Evolutionary conservation across 1,139 yeast species (phyloP).

Genomic region (Hemisphaericaspora lyxosophila): DNA sequence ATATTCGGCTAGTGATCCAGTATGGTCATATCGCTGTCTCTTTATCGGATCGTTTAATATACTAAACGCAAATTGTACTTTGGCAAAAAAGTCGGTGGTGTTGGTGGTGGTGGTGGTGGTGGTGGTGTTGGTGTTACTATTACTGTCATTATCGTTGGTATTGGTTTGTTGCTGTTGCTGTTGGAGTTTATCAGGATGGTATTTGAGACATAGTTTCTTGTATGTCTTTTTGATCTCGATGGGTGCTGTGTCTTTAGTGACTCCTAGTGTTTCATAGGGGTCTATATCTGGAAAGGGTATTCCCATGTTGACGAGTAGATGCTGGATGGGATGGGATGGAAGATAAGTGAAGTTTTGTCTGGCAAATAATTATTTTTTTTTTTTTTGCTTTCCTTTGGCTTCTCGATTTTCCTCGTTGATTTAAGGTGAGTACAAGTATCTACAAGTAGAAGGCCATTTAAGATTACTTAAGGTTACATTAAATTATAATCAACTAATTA

Average conservation of each 20-base stretch:
- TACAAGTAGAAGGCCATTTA: too few relatives aligned
- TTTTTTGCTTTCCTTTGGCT: not conserved
- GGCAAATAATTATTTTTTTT: too few relatives aligned
- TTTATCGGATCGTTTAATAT: conserved; percentile 60
- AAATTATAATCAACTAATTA: not conserved
- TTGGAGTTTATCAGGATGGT: conserved; percentile 77
- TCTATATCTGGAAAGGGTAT: conserved; percentile 57
- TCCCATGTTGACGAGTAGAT: conserved; percentile 32
- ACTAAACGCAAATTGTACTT: conserved; percentile 74
- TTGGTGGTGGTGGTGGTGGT: not conserved
- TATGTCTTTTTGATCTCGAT: conserved; percentile 69
- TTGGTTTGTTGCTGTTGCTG: conserved; percentile 22
- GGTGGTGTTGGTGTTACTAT: not conserved
- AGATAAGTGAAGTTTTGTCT: too few relatives aligned
- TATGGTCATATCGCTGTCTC: conserved; percentile 60
- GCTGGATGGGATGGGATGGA: too few relatives aligned
- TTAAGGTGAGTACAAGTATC: too few relatives aligned
- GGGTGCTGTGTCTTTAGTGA: conserved; percentile 41
- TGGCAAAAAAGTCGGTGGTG: conserved; percentile 49
- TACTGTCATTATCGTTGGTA: not conserved
- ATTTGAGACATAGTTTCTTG: conserved; percentile 63
- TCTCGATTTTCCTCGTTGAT: too few relatives aligned
- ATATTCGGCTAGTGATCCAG: conserved; percentile 61
- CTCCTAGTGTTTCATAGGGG: conserved; percentile 63
- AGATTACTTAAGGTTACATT: not conserved